Base-by-base conservation (phyloP, 768 basidiomycete genomes). In the Boletus pseudo-olivaceus region DNA sequence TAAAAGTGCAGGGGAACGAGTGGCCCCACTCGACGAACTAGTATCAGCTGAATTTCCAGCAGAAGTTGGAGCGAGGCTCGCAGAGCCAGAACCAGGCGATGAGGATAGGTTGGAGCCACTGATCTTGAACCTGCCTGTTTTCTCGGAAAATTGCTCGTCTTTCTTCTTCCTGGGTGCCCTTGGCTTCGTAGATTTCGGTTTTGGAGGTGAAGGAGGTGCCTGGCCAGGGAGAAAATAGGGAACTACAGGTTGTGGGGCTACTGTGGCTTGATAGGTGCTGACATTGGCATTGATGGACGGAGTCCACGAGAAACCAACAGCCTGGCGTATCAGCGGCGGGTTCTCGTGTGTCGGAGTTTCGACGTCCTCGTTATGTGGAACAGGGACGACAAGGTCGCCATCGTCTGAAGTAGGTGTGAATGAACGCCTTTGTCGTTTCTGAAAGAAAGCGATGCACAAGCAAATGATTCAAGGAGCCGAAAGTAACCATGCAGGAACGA, bases 201-300 rank as follows among this genome's bases (percentile, higher is more conserved):
- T 68, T 3, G 58, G 58, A 5, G 63, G 61, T 4, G 51, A 33
- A 42, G 55, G 58, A 11, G 65, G 61, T 0, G 64, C 70, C 62
- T 84, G 83, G 7, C 83, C 83, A n/a, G 83, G 83, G 35, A 85
- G 75, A 62, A 81, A 84, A 30, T 66, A 58, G 2, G 66, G 58
- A 12, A 59, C 67, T 7, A 47, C 35, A 10, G 67, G 56, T n/a
- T 56, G 69, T 23, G 60, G 43, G 33, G 61, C 54, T 1, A 62
- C 41, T 3, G 68, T 47, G 26, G 65, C 70, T 32, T 67, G 67
- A 39, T 71, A 71, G 29, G 73, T 72, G 30, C 7, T 59, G 56
- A 70, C 50, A 55, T 66, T 64, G 50, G 68, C 47, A 35, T 60
- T 61, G 38, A 58, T 56, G 8, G 67, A 68, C 9, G 64, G 64